Conservation (phyloP, 2,329 filamentous ascomycete genomes). For the Aspergillus sp. region DNA sequence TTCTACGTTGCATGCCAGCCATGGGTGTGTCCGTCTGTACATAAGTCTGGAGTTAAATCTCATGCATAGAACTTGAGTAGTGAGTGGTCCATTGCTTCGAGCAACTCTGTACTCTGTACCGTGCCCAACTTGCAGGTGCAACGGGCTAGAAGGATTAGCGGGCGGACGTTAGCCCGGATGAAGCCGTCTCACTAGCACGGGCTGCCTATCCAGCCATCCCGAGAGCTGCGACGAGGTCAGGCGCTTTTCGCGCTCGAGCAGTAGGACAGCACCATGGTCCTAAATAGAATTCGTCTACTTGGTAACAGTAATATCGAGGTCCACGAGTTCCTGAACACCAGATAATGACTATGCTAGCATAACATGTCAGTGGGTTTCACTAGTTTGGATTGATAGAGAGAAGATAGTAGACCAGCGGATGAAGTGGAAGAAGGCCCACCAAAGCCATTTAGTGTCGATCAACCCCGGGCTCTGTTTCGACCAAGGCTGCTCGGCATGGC, state of each 20-base stretch:
- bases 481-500: slow-evolving; percentile 11
- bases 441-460: slow-evolving; percentile 13
- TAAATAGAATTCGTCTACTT: not conserved
- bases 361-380: no score
- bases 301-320: not conserved
- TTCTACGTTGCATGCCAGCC: not conserved
- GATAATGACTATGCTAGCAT: no score
- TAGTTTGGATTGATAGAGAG: not conserved
- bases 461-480: slow-evolving; percentile 8
- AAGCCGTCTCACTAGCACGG: not conserved
- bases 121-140: not conserved
- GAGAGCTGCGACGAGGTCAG: not conserved
- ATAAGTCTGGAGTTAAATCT: not conserved
- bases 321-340: not conserved
- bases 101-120: not conserved
- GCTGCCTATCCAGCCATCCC: not conserved
- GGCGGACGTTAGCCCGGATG: not conserved
- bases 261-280: not conserved
- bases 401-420: no score
- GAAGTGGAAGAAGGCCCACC: slow-evolving; percentile 8
- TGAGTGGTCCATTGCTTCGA: not conserved
- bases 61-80: not conserved
- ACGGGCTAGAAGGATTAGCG: not conserved
- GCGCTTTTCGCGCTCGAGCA: not conserved
- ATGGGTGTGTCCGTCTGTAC: not conserved